phyloP scores from a whole-genome alignment of 2,329 filamentous ascomycete genomes.

The Diaporthe sp. region DNA sequence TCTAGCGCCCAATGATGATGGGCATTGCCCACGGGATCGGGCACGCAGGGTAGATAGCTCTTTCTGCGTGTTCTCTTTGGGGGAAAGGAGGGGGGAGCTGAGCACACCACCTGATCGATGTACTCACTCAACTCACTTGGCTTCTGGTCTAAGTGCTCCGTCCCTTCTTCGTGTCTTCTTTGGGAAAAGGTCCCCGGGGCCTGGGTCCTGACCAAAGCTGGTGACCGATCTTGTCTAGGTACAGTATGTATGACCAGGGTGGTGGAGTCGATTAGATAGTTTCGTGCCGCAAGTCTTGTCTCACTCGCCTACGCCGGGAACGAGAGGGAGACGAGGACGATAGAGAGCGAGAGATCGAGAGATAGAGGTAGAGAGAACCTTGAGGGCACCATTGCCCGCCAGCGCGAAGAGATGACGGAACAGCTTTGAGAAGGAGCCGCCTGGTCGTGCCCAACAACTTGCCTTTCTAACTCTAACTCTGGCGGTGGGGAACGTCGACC shows the following conservation, averaged over 20 bases:
- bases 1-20: constrained; percentile 23
- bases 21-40: constrained; percentile 24
- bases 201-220: constrained; percentile 19
- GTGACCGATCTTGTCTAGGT: constrained; percentile 21
- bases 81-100: neutral
- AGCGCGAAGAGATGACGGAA: neutral
- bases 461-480: neutral
- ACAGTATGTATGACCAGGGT: constrained; percentile 22
- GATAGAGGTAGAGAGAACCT: neutral
- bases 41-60: constrained; percentile 10
- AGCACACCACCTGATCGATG: constrained; percentile 30
- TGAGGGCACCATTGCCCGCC: neutral
- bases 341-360: neutral
- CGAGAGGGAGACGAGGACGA: neutral
- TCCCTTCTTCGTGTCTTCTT: neutral
- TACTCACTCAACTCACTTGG: constrained; percentile 2
- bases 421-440: neutral
- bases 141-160: neutral
- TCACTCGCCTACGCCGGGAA: constrained; percentile 15
- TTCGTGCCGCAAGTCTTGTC: constrained; percentile 16
- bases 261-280: neutral
- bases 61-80: neutral
- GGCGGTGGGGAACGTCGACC: neutral
- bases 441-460: neutral
- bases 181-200: neutral